These are phyloP conservation scores for Hymenoscyphus linearis DNA, from an alignment of 2,329 filamentous ascomycete species.

Conservation along the genomic window DNA sequence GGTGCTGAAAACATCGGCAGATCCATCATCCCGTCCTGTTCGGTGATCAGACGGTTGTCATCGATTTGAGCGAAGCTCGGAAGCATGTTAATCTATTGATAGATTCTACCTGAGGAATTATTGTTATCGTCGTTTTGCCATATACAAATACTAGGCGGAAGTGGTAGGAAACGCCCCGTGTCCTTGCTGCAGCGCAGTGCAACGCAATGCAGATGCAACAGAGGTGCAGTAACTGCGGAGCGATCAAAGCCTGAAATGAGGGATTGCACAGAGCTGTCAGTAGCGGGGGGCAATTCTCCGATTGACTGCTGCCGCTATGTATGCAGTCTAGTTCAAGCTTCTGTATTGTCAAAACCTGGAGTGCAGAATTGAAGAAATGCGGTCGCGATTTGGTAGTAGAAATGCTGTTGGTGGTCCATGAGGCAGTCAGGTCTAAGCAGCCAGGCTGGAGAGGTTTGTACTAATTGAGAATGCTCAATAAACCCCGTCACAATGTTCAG, in stretches of 20 bases:
- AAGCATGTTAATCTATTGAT: background rate
- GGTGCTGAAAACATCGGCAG: constrained; percentile 5
- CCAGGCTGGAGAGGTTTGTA: constrained; percentile 3
- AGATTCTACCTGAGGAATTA: background rate
- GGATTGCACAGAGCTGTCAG: constrained; percentile 20
- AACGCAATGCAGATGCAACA: constrained; percentile 10
- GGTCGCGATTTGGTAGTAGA: constrained; percentile 5
- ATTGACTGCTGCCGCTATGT: constrained; percentile 24
- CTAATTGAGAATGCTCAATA: too few relatives aligned
- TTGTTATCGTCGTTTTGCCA: background rate
- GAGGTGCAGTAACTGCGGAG: constrained; percentile 12
- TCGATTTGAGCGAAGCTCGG: background rate
- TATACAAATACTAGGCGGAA: background rate
- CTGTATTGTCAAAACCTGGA: constrained; percentile 21
- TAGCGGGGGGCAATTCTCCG: constrained; percentile 25
- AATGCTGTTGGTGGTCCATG: constrained; percentile 14
- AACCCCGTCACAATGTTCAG: too few relatives aligned
- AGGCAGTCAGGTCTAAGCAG: constrained; percentile 16
- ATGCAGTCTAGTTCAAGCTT: constrained; percentile 22
- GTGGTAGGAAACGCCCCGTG: constrained; percentile 1
- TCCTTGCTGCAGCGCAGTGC: background rate
- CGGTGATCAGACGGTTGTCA: constrained; percentile 2
- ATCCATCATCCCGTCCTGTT: constrained; percentile 2
- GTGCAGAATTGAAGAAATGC: constrained; percentile 18
- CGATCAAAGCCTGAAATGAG: constrained; percentile 21